These are phyloP conservation scores for Cyberlindnera japonica DNA, from an alignment of 805 yeast genomes.

Conservation along the genomic window DNA sequence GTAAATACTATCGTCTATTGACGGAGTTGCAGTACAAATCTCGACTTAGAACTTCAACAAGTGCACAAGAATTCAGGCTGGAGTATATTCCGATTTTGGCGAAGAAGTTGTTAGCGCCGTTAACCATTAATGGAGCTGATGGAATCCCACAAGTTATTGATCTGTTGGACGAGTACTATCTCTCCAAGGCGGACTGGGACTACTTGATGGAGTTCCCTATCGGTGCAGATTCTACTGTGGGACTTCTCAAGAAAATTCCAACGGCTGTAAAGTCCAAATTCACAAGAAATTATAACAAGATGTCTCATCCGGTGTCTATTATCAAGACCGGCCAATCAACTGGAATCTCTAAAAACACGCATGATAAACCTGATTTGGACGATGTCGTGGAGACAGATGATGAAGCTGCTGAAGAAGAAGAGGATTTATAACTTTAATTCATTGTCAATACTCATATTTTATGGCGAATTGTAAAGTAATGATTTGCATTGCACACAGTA, in stretches of 20 bases:
- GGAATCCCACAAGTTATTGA: slow-evolving; percentile 65
- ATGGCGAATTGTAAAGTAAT: too few species aligned
- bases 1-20: slow-evolving; percentile 71
- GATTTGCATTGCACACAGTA: too few species aligned
- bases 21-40: slow-evolving; percentile 90
- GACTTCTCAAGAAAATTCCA: slow-evolving; percentile 56
- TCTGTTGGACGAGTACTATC: slow-evolving; percentile 78
- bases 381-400: slow-evolving; percentile 18
- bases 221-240: slow-evolving; percentile 50
- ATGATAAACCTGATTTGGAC: slow-evolving; percentile 11
- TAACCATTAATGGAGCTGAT: slow-evolving; percentile 51
- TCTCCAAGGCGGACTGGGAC: slow-evolving; percentile 93
- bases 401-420: slow-evolving; percentile 6
- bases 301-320: slow-evolving; percentile 69
- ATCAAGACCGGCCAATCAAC: slow-evolving; percentile 12
- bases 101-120: slow-evolving; percentile 53
- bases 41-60: slow-evolving; percentile 73
- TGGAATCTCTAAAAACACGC: slow-evolving; percentile 5
- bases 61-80: slow-evolving; percentile 67
- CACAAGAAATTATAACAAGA: slow-evolving; percentile 77
- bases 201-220: slow-evolving; percentile 77
- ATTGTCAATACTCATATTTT: too few species aligned
- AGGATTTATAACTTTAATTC: neutral
- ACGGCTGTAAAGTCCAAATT: slow-evolving; percentile 80
- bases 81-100: slow-evolving; percentile 69